These are phyloP conservation scores for Microcyclospora tardicrescens DNA, from an alignment of 2,329 filamentous ascomycete species.

Conservation along the genomic window DNA sequence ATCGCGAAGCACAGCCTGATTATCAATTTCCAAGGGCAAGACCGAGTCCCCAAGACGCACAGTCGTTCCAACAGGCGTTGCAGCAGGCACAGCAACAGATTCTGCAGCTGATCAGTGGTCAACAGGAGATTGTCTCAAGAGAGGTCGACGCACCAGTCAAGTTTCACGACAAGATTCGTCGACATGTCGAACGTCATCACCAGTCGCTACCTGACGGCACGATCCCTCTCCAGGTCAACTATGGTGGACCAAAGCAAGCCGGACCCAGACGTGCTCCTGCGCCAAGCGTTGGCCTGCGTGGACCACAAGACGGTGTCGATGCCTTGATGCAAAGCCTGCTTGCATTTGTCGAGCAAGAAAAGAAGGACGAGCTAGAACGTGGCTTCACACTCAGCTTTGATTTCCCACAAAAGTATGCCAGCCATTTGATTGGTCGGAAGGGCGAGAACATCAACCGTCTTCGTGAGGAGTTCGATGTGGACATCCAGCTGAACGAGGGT, in stretches of 20 bases:
- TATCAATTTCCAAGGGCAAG: slow-evolving; percentile 44
- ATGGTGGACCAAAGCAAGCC: slow-evolving; percentile 34
- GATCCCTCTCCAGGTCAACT: slow-evolving; percentile 45
- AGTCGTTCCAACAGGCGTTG: slow-evolving; percentile 44
- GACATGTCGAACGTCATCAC: slow-evolving; percentile 46
- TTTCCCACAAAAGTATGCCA: slow-evolving; percentile 89
- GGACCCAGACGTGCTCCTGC: slow-evolving; percentile 36
- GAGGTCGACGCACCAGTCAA: slow-evolving; percentile 44
- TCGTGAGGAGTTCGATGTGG: slow-evolving; percentile 57
- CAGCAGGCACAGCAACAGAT: slow-evolving; percentile 47
- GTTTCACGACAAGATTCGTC: slow-evolving; percentile 51
- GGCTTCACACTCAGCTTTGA: slow-evolving; percentile 78
- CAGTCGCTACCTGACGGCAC: slow-evolving; percentile 32
- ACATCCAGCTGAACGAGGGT: slow-evolving; percentile 83
- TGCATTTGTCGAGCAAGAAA: slow-evolving; percentile 73
- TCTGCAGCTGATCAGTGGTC: slow-evolving; percentile 38
- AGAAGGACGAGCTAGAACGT: slow-evolving; percentile 85
- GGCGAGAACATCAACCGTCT: slow-evolving; percentile 58
- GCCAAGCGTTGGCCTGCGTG: slow-evolving; percentile 51
- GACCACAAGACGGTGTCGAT: slow-evolving; percentile 60
- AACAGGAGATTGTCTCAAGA: slow-evolving; percentile 42
- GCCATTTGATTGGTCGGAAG: slow-evolving; percentile 59
- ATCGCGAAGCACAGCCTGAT: slow-evolving; percentile 38
- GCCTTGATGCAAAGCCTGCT: slow-evolving; percentile 59
- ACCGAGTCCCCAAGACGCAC: slow-evolving; percentile 42